These are phyloP conservation scores for Solanum stenotomum DNA, from an alignment of 257 asterid species.

Conservation along the genomic window DNA sequence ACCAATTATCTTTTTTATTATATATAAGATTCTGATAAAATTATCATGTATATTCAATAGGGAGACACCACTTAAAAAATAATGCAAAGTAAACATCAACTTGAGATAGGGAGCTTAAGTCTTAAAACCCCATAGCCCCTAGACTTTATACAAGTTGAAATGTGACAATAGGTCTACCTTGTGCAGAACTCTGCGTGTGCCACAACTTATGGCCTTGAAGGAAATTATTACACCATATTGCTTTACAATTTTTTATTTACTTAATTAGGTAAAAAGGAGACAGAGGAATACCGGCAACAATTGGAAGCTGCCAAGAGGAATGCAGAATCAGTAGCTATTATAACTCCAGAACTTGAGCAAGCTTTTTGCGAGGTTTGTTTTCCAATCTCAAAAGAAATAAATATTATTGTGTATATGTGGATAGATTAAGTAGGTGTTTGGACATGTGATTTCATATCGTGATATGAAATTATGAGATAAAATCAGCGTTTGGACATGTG, in stretches of 20 bases:
- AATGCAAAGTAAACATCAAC: not conserved
- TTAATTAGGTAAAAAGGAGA: conserved; percentile 41
- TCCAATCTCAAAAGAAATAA: not conserved
- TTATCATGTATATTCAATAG: not conserved
- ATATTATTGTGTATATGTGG: not conserved
- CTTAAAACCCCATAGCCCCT: not conserved
- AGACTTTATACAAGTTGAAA: not conserved
- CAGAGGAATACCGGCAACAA: conserved; percentile 28
- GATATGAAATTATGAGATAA: not conserved
- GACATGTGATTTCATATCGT: not conserved
- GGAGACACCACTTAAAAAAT: not conserved
- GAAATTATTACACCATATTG: not conserved
- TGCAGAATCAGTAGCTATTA: conserved; percentile 63
- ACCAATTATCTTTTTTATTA: not conserved
- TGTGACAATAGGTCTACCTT: not conserved
- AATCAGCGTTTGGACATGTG: not conserved
- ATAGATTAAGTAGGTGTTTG: not conserved
- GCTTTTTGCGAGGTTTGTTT: conserved; percentile 71
- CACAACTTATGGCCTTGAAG: not conserved
- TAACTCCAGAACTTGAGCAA: conserved; percentile 58
- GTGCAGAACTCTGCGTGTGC: not conserved
- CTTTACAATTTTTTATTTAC: not conserved
- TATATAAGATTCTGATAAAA: not conserved
- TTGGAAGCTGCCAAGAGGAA: conserved; percentile 45
- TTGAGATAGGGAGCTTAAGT: not conserved